These are phyloP conservation scores for Coriolopsis trogii DNA, from an alignment of 1,284 basidiomycete genomes.

Conservation along the genomic window DNA sequence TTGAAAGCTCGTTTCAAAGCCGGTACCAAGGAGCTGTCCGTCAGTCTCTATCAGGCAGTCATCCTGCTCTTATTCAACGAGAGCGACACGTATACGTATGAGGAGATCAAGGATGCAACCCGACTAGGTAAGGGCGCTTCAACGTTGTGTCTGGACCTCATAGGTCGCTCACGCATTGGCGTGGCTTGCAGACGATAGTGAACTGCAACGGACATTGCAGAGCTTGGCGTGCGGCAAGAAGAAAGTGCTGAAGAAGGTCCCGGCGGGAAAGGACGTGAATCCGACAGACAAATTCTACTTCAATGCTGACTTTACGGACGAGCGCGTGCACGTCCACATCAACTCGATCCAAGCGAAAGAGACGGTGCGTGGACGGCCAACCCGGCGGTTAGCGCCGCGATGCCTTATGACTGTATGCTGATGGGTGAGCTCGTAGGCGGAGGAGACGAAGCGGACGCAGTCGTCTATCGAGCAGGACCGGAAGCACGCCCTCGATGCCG, in stretches of 20 bases:
- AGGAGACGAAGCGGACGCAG: slow-evolving; percentile 87
- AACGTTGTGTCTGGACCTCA: neutral
- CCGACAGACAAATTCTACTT: slow-evolving; percentile 80
- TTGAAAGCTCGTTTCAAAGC: slow-evolving; percentile 70
- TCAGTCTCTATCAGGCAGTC: slow-evolving; percentile 89
- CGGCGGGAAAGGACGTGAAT: slow-evolving; percentile 79
- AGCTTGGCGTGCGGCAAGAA: slow-evolving; percentile 92
- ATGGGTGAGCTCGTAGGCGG: slow-evolving; percentile 65
- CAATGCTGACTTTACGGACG: slow-evolving; percentile 85
- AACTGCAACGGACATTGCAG: slow-evolving; percentile 85
- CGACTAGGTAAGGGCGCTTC: slow-evolving; percentile 66
- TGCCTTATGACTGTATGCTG: neutral
- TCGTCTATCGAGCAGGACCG: slow-evolving; percentile 87
- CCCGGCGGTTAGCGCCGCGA: neutral
- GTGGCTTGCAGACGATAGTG: slow-evolving; percentile 59
- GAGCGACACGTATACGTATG: slow-evolving; percentile 58
- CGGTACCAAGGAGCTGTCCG: slow-evolving; percentile 85
- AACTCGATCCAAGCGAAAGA: slow-evolving; percentile 96
- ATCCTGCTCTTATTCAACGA: slow-evolving; percentile 93
- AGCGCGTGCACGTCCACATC: slow-evolving; percentile 84
- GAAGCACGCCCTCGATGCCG: slow-evolving; percentile 86
- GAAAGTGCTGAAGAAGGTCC: slow-evolving; percentile 84
- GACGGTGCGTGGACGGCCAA: slow-evolving; percentile 55
- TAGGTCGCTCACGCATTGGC: neutral
- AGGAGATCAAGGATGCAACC: slow-evolving; percentile 71